A percentile compares a stretch with the other conserved stretches of the same genome.
phyloP scores from a whole-genome alignment of 2,329 filamentous ascomycete genomes.

The Dothideomycetes sp. region DNA sequence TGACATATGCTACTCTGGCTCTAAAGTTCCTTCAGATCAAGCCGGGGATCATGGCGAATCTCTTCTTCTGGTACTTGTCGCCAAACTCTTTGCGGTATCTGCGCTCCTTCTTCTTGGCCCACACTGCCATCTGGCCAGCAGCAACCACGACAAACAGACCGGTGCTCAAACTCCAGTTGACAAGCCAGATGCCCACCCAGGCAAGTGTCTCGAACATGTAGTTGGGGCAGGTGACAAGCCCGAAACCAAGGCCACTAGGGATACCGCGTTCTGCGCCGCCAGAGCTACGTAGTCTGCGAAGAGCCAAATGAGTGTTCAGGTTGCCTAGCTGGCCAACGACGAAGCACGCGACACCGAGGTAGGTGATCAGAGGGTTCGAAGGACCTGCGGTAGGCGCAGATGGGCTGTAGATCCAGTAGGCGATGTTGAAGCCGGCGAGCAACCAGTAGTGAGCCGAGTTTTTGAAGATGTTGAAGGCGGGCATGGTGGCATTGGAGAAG shows the following conservation, averaged over 20 bases:
- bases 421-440: conserved; percentile 68
- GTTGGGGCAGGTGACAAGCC: conserved; percentile 86
- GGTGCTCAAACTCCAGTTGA: conserved; percentile 71
- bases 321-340: conserved; percentile 72
- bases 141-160: conserved; percentile 67
- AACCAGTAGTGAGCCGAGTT: conserved; percentile 95
- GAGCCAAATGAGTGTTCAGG: conserved; percentile 66
- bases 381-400: conserved; percentile 50
- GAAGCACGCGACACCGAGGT: conserved; percentile 62
- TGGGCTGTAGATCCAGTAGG: conserved; percentile 77
- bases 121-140: conserved; percentile 68
- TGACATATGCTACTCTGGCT: not conserved
- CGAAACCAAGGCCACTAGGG: conserved; percentile 75
- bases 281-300: conserved; percentile 65
- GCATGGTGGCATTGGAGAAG: conserved; percentile 94
- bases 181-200: conserved; percentile 74
- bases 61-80: conserved; percentile 93
- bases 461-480: conserved; percentile 79
- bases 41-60: conserved; percentile 70
- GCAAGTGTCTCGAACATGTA: conserved; percentile 88
- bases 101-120: conserved; percentile 87
- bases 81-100: conserved; percentile 86
- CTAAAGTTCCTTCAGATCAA: conserved; percentile 46
- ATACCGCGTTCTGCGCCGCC: conserved; percentile 84
- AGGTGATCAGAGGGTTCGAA: conserved; percentile 48